phyloP scores from a whole-genome alignment of 495 filamentous ascomycete species.

The Penicillium lagena region DNA sequence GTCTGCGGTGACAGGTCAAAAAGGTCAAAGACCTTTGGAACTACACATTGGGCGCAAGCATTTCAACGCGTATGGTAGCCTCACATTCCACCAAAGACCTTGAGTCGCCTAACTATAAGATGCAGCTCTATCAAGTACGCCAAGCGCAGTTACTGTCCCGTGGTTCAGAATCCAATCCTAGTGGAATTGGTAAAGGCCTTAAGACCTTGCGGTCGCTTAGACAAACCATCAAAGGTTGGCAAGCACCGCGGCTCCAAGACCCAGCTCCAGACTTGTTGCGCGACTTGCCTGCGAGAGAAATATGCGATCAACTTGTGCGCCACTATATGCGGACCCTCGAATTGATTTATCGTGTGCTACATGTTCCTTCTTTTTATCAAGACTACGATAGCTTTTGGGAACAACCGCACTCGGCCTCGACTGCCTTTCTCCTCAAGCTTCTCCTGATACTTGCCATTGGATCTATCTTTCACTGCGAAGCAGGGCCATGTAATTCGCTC shows the following conservation, averaged over 20 bases:
- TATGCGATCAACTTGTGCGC: conserved; percentile 19
- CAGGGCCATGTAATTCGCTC: conserved; percentile 16
- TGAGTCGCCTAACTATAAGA: not conserved
- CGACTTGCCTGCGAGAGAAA: conserved; percentile 9
- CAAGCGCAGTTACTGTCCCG: conserved; percentile 8
- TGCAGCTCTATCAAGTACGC: conserved; percentile 9
- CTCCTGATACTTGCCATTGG: conserved; percentile 43
- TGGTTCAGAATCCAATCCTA: conserved; percentile 1
- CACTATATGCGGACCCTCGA: conserved; percentile 37
- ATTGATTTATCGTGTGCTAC: conserved; percentile 45
- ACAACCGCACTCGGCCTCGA: conserved; percentile 21
- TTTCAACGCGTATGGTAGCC: conserved; percentile 28
- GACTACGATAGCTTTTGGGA: conserved; percentile 42
- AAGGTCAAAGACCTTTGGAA: conserved; percentile 34
- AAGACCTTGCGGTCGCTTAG: conserved; percentile 16
- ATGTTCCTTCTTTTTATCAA: conserved; percentile 47
- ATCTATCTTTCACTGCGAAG: conserved; percentile 25
- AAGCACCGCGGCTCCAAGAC: conserved; percentile 7
- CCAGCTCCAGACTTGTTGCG: conserved; percentile 8
- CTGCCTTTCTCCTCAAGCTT: conserved; percentile 19
- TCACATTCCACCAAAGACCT: not conserved
- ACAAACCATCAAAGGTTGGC: conserved; percentile 14
- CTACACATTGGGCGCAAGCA: conserved; percentile 35
- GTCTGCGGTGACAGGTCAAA: not conserved
- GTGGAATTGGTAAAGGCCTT: conserved; percentile 21